Percentiles rank a stretch among this genome's conserved stretches.
Evolutionary conservation across 108 stramenopile species (phyloP).

Genomic region (Cyclotella sp.): DNA sequence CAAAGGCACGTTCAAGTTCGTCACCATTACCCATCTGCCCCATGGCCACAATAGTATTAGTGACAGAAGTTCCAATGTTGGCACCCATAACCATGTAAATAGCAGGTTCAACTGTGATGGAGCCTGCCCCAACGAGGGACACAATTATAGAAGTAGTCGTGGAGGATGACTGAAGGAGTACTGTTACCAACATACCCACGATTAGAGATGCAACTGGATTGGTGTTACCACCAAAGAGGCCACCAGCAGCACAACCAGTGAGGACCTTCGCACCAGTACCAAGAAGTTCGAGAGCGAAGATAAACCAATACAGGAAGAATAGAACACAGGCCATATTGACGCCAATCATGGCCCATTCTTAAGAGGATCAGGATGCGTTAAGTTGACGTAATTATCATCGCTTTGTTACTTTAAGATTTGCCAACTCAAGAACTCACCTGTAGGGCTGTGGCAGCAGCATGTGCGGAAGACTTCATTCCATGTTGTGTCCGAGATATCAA

Average conservation of each 20-base stretch:
- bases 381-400: too few relatives aligned
- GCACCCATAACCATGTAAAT: conserved; percentile 94
- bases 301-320: conserved; percentile 92
- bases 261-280: conserved; percentile 85
- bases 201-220: conserved; percentile 91
- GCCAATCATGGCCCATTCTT: conserved; percentile 57
- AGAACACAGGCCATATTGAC: conserved; percentile 52
- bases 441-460: conserved; percentile 75
- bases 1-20: conserved; percentile 89
- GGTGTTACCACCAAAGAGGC: conserved; percentile 76
- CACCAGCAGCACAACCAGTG: conserved; percentile 81
- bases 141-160: conserved; percentile 92
- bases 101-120: conserved; percentile 66
- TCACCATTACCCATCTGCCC: conserved; percentile 88
- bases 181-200: conserved; percentile 85
- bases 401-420: too few relatives aligned
- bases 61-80: conserved; percentile 91
- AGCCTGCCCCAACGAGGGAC: conserved; percentile 74
- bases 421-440: conserved; percentile 8
- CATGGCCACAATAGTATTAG: conserved; percentile 87
- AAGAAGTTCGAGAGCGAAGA: conserved; percentile 82
- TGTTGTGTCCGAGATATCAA: conserved; percentile 56
- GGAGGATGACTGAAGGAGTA: conserved; percentile 85
- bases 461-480: conserved; percentile 81
- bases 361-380: too few relatives aligned